phyloP scores from a whole-genome alignment of 441 rosid species.

The Gossypium trilobum region DNA sequence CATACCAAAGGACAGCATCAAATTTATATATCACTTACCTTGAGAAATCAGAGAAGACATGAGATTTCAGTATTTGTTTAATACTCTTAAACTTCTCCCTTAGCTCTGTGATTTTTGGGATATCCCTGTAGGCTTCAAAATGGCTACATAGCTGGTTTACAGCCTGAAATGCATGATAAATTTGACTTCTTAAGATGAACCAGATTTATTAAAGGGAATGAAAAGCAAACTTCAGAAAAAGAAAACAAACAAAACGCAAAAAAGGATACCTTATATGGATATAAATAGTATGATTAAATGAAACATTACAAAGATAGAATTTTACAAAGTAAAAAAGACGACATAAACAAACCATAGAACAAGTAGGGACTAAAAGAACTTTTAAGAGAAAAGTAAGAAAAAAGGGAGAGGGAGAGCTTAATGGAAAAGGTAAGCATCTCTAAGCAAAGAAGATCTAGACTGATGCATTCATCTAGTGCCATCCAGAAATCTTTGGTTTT shows the following conservation, averaged over 20 bases:
- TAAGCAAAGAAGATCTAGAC: not conserved
- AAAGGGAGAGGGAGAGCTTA: not conserved
- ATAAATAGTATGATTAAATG: not conserved
- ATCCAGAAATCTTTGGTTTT: not conserved
- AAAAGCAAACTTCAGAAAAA: not conserved
- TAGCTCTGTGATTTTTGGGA: constrained; percentile 94
- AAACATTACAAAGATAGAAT: not conserved
- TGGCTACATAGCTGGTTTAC: constrained; percentile 95
- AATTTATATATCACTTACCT: constrained; percentile 42
- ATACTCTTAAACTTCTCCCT: constrained; percentile 91
- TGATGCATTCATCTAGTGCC: not conserved
- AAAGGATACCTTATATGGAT: not conserved
- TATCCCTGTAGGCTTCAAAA: constrained; percentile 94
- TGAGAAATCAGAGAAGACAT: constrained; percentile 90
- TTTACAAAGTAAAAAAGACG: not conserved
- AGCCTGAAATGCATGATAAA: constrained; percentile 59
- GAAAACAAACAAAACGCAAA: not conserved
- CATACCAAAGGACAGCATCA: not conserved
- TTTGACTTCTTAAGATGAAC: constrained; percentile 12
- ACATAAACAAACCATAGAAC: constrained; percentile 6
- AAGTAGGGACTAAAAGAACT: not conserved
- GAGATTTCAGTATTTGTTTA: constrained; percentile 91
- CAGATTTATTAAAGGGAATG: not conserved
- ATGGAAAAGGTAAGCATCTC: not conserved
- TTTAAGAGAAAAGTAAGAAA: not conserved